These are phyloP conservation scores for Sclerotinia borealis DNA, from an alignment of 2,329 filamentous ascomycete species.

Conservation along the genomic window DNA sequence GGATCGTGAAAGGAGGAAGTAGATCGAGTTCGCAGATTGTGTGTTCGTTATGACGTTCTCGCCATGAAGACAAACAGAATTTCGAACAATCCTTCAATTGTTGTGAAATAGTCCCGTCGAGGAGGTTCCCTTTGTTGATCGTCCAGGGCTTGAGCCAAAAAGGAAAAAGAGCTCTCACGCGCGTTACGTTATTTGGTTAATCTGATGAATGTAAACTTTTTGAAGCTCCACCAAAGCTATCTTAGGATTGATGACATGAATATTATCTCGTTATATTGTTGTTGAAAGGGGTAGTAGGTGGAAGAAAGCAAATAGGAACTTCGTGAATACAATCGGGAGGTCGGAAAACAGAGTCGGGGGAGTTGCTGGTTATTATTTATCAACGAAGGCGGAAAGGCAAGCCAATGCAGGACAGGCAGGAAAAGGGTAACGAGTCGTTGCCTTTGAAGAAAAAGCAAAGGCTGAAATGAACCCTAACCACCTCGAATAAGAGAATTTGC, in stretches of 20 bases:
- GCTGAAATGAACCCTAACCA: not conserved
- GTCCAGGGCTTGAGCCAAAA: not conserved
- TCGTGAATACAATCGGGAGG: not conserved
- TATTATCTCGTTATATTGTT: conserved; percentile 7
- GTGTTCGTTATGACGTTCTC: conserved; percentile 23
- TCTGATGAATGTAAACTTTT: conserved; percentile 3
- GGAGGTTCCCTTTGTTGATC: not conserved
- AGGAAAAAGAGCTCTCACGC: not conserved
- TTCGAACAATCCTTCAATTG: not conserved
- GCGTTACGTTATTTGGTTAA: conserved; percentile 14
- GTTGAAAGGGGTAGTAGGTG: not conserved
- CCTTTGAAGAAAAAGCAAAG: not conserved
- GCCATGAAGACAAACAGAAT: conserved; percentile 27
- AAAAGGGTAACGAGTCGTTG: not conserved
- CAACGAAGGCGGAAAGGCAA: not conserved
- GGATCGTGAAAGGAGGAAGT: conserved; percentile 14
- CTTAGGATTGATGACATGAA: conserved; percentile 1
- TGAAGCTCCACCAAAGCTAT: not conserved
- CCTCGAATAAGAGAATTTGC: not conserved
- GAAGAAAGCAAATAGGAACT: conserved; percentile 2
- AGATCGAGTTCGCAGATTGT: conserved; percentile 17
- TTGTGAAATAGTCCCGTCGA: not conserved
- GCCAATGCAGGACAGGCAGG: not conserved
- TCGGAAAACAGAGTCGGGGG: not conserved
- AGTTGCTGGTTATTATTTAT: not conserved